Base-by-base conservation (phyloP, 164 flowering plant genomes). In the Santalum album region DNA sequence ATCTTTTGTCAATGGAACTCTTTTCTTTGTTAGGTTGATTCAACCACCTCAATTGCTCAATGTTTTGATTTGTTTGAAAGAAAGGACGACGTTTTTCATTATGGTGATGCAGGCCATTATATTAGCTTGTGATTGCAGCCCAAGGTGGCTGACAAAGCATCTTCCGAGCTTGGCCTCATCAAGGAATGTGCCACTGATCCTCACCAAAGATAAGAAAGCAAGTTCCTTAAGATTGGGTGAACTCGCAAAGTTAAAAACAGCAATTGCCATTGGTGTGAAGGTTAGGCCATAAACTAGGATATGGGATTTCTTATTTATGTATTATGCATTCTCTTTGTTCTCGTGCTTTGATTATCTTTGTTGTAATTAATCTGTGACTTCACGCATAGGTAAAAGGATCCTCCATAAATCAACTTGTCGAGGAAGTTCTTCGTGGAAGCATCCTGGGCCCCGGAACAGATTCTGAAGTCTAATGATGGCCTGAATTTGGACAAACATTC, bases 231-330 rank as follows among this genome's bases (percentile, higher is more conserved):
- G 87, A 65, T 72, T 87, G 55, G 97, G 97, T 21, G 81, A 83
- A 61, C 66, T 87, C 25, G 77, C 87, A 43, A 75, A 83, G 59
- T 59, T 87, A n/a, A 90, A 82, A 72, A 81, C 94, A 4, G 87
- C 97, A 20, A 74, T 85, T n/a, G 87, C 87, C 12, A 62, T 90
- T 53, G 95, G 97, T 25, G 64, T 90, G 6, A 90, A 90, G 83
- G 97, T 83, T 25, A 59, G 32, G 48, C 0, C 12, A 42, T 25
- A 5, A 15, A 2, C 12, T 42, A 10, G 21, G n/a, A 42, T 10
- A 22, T 36, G 12, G 12, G 12, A 7, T 18, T 39, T 12, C 14
- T 49, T 7, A 20, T 36, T 12, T 1, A 22, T 12, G 10, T 15
- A 6, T 17, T 1, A 3, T 27, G 53, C 10, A 21, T 55, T 27